These are phyloP conservation scores for Colletotrichum caudatum DNA, from an alignment of 2,329 filamentous ascomycete genomes.

Conservation along the genomic window DNA sequence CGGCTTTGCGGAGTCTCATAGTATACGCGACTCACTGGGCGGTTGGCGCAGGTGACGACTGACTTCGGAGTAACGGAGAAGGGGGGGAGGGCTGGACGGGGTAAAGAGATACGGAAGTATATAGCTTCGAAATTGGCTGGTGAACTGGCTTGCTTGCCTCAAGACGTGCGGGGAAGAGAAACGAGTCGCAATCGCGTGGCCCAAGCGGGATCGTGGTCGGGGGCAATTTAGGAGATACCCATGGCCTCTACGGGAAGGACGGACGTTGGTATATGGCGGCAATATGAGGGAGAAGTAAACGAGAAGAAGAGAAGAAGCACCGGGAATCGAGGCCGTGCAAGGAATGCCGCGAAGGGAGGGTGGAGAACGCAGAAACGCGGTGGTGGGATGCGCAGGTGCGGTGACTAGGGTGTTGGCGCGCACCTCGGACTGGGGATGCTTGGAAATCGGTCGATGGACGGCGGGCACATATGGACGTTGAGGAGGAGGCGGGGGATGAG, in stretches of 20 bases:
- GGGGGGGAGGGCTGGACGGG: neutral
- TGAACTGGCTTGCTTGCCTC: conserved; percentile 28
- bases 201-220: conserved; percentile 37
- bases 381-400: conserved; percentile 35
- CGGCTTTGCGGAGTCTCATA: conserved; percentile 81
- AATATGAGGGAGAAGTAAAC: conserved; percentile 15
- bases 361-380: conserved; percentile 41
- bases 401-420: conserved; percentile 20
- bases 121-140: conserved; percentile 32
- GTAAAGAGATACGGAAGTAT: neutral
- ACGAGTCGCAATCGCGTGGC: conserved; percentile 40
- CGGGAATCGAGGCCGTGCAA: conserved; percentile 29
- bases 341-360: conserved; percentile 38
- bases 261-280: conserved; percentile 14
- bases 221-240: conserved; percentile 34
- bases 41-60: conserved; percentile 30
- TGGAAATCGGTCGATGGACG: conserved; percentile 40
- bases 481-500: conserved; percentile 5
- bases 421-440: conserved; percentile 37
- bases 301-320: neutral
- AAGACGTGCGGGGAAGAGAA: conserved; percentile 33
- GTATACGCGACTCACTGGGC: conserved; percentile 31
- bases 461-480: conserved; percentile 33
- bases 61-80: conserved; percentile 17
- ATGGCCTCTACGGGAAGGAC: conserved; percentile 26